These are phyloP conservation scores for Kitagawia praeruptora DNA, from an alignment of 129 eudicot genomes.

Conservation along the genomic window DNA sequence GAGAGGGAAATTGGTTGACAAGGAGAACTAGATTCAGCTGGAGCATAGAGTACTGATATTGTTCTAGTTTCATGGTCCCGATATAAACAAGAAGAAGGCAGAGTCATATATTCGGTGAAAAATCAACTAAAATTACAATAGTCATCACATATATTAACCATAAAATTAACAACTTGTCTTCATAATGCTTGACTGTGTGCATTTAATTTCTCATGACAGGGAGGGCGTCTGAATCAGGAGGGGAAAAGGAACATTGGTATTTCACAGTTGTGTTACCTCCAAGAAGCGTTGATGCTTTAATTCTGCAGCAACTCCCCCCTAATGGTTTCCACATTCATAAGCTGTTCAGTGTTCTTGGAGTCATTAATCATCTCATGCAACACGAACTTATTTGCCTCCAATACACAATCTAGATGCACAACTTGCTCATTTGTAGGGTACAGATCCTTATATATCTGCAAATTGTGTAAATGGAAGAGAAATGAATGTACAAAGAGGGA, in stretches of 20 bases:
- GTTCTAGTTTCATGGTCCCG: not conserved
- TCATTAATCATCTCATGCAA: conserved; percentile 38
- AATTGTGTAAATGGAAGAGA: not conserved
- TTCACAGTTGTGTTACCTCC: conserved; percentile 36
- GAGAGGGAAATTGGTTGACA: conserved; percentile 2
- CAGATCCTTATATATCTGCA: conserved; percentile 72
- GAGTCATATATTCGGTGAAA: not conserved
- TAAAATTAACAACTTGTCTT: not conserved
- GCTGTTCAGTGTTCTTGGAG: not conserved
- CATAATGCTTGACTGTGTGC: not conserved
- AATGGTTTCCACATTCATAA: not conserved
- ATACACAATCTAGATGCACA: conserved; percentile 49
- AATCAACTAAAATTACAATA: not conserved
- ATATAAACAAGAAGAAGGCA: too few relatives aligned
- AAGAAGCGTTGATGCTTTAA: conserved; percentile 48
- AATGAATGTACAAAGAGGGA: not conserved
- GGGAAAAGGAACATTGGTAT: not conserved
- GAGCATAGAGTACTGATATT: not conserved
- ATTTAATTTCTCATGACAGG: not conserved
- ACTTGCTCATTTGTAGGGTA: conserved; percentile 44
- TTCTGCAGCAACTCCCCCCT: conserved; percentile 34
- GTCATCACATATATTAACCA: not conserved
- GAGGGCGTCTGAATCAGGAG: not conserved
- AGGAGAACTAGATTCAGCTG: not conserved
- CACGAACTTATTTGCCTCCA: conserved; percentile 65